Conservation (phyloP, 176 grass and related monocot genomes). For the Paspalum vaginatum region DNA sequence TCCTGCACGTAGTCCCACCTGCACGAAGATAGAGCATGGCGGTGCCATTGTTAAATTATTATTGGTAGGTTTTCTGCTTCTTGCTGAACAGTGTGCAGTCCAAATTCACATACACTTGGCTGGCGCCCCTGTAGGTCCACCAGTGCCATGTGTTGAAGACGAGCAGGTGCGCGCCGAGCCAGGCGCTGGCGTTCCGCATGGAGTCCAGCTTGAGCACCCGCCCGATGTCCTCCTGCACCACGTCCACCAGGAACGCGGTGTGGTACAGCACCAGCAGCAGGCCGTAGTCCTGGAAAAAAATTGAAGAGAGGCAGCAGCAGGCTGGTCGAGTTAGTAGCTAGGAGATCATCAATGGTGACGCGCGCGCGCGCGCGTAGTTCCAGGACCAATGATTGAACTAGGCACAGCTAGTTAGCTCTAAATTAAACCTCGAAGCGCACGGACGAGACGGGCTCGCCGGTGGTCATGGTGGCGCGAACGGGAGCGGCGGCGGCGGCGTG, state of each 20-base stretch:
- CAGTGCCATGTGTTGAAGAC: slow-evolving; percentile 75
- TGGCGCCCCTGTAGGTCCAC: slow-evolving; percentile 55
- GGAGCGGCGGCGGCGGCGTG: slow-evolving; percentile 40
- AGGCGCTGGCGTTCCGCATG: slow-evolving; percentile 24
- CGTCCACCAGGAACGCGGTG: slow-evolving; percentile 60
- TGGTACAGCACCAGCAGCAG: slow-evolving; percentile 45
- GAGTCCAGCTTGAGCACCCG: slow-evolving; percentile 60
- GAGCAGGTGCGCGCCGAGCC: slow-evolving; percentile 56
- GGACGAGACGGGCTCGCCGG: slow-evolving; percentile 23
- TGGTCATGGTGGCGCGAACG: slow-evolving; percentile 6
- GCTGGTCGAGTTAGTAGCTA: too few species aligned
- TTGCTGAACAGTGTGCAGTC: not conserved
- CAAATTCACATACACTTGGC: slow-evolving; percentile 43
- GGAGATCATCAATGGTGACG: too few species aligned
- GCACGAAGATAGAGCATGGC: not conserved
- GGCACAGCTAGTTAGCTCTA: not conserved
- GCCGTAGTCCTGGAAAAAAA: slow-evolving; percentile 31
- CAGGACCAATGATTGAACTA: not conserved
- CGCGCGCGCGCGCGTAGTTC: too few species aligned
- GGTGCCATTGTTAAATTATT: not conserved
- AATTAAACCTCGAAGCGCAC: slow-evolving; percentile 54
- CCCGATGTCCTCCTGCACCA: slow-evolving; percentile 32
- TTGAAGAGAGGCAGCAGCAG: too few species aligned
- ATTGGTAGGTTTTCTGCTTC: not conserved
- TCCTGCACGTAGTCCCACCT: slow-evolving; percentile 65